Evolutionary conservation across 2,329 filamentous ascomycete genomes (phyloP).

Genomic region (Cercospora nicotianae): DNA sequence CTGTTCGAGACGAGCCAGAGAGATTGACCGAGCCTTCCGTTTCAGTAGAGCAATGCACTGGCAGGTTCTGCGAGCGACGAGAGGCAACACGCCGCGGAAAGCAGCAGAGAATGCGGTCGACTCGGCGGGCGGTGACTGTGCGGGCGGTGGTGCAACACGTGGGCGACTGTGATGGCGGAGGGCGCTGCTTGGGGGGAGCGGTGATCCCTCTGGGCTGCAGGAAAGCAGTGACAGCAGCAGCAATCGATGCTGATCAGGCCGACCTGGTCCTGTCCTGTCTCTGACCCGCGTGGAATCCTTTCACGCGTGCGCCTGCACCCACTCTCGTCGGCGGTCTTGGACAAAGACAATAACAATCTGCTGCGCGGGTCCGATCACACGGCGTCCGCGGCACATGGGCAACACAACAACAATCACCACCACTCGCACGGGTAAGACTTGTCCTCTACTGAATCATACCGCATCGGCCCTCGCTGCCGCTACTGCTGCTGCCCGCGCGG

Average conservation of each 20-base stretch:
- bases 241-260: neutral
- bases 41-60: neutral
- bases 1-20: conserved; percentile 8
- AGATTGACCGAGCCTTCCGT: conserved; percentile 11
- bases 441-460: neutral
- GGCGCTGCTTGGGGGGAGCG: neutral
- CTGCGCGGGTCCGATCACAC: neutral
- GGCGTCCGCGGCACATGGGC: neutral
- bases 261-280: neutral
- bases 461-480: neutral
- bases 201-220: neutral
- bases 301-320: neutral
- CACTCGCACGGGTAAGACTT: neutral
- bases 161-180: neutral
- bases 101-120: neutral
- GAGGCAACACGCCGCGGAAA: neutral
- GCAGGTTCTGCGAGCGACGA: neutral
- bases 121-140: neutral
- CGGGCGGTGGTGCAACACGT: neutral
- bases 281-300: neutral
- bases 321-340: neutral
- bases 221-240: neutral
- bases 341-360: neutral
- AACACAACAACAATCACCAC: neutral
- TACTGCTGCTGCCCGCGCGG: neutral